Base-by-base conservation (phyloP, 345 rosid genomes). In the Syzygium aqueum region DNA sequence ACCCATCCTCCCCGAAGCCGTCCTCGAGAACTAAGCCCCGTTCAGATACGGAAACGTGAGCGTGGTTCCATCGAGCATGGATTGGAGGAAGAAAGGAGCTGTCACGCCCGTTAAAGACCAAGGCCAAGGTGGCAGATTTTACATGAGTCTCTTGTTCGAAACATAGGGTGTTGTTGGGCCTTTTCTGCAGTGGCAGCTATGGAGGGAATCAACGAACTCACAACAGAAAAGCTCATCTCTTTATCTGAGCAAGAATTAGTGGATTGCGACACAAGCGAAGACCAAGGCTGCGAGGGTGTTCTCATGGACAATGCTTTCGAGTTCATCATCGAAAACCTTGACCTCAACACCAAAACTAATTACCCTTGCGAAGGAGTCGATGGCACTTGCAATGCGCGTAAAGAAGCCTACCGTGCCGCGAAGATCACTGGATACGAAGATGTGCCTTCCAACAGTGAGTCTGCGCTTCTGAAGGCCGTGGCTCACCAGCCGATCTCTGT, bases 171-270 rank as follows among this genome's bases (percentile, higher is more conserved):
- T 22, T 83, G 86, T 37, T 87, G 86, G 53, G 86, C 88, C 2
- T 87, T 87, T 77, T 84, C 88, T 15, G 63, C 88, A 0, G 50
- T 84, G 50, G 85, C 86, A 5, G 86, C 86, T 13, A 77, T 84
- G 37, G 88, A 83, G 28, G 88, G 86, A 17, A 87, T 87, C 30
- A 59, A 57, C 86, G 50, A 84, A 77, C 84, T 87, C 19, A 77
- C 84, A 43, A 87, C 86, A 37, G 83, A 78, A 13, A 59, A 87
- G 4, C 52, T 83, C 5, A 50, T 83, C 57, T 54, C 86, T 9
- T 65, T 84, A 33, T 87, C 86, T 25, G 88, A 87, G 85, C 88
- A 87, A 77, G 88, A 87, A 37, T 37, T 87, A 53, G 88, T 87
- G 16, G 85, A 87, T 33, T 87, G 86, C 2, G 88, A 80, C 37